Conservation (phyloP, 2,329 filamentous ascomycete species). For the Tolypocladium tropicale region DNA sequence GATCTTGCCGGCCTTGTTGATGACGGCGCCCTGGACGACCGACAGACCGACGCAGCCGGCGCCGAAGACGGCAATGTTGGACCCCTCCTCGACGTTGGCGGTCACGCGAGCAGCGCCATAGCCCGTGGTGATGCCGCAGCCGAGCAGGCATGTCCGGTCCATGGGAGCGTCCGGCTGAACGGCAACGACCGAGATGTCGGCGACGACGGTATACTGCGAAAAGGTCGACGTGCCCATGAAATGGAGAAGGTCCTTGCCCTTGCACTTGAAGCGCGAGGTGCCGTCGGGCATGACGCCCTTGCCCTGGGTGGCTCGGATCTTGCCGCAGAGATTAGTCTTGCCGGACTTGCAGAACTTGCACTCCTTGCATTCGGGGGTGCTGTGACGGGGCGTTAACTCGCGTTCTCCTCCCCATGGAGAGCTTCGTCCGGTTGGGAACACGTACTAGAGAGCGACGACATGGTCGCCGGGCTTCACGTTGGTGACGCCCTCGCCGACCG, state of each 20-base stretch:
- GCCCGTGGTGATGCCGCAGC: conserved; percentile 96
- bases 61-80: conserved; percentile 86
- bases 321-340: conserved; percentile 98
- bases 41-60: conserved; percentile 92
- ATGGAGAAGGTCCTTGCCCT: conserved; percentile 89
- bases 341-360: conserved; percentile 99
- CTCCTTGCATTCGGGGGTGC: conserved; percentile 91
- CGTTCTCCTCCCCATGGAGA: not conserved
- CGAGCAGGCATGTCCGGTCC: conserved; percentile 91
- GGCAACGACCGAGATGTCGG: conserved; percentile 94
- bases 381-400: conserved; percentile 23
- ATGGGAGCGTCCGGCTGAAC: conserved; percentile 86
- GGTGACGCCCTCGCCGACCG: conserved; percentile 87
- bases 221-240: conserved; percentile 99
- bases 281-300: conserved; percentile 96
- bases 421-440: conserved; percentile 3
- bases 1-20: conserved; percentile 69
- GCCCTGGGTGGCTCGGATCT: conserved; percentile 95
- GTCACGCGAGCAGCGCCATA: conserved; percentile 95
- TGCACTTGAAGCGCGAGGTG: conserved; percentile 87
- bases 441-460: conserved; percentile 79
- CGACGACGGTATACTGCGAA: conserved; percentile 96
- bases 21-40: conserved; percentile 87
- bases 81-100: conserved; percentile 81
- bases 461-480: conserved; percentile 90